Conservation (phyloP, 805 yeast species). For the Wickerhamomyces sydowiorum region DNA sequence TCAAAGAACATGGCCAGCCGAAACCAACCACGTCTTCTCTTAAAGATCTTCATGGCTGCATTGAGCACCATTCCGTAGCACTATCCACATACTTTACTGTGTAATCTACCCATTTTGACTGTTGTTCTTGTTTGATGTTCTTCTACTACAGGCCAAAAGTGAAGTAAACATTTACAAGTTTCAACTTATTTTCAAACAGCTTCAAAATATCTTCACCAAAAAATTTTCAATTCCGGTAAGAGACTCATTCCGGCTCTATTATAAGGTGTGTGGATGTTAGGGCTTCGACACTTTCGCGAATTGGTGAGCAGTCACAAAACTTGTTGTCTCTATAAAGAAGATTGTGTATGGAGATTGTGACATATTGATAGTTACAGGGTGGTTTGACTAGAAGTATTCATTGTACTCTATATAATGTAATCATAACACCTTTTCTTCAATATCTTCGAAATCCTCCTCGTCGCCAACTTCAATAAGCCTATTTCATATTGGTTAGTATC, state of each 20-base stretch:
- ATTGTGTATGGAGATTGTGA: too few species aligned
- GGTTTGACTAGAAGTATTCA: not conserved
- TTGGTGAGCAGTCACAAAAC: not conserved
- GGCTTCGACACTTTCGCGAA: not conserved
- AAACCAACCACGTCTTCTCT: not conserved
- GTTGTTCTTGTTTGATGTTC: slow-evolving; percentile 28
- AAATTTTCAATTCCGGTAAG: too few species aligned
- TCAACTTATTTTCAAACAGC: not conserved
- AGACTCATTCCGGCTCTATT: not conserved
- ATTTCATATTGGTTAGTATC: slow-evolving; percentile 13
- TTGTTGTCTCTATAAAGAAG: not conserved
- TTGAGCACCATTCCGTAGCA: not conserved
- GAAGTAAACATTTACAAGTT: too few species aligned
- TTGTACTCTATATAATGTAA: not conserved
- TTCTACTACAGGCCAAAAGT: too few species aligned
- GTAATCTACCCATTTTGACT: slow-evolving; percentile 98
- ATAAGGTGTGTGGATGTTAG: not conserved
- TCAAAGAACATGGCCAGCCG: not conserved
- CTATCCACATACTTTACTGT: slow-evolving; percentile 79
- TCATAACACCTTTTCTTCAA: slow-evolving; percentile 30
- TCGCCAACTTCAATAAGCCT: slow-evolving; percentile 59
- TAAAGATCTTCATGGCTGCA: slow-evolving; percentile 1
- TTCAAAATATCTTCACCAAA: too few species aligned
- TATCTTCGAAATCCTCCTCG: slow-evolving; percentile 63
- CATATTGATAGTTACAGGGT: too few species aligned